Evolutionary conservation across 495 filamentous ascomycete species (phyloP).

Genomic region (Aspergillus bertholletiae): DNA sequence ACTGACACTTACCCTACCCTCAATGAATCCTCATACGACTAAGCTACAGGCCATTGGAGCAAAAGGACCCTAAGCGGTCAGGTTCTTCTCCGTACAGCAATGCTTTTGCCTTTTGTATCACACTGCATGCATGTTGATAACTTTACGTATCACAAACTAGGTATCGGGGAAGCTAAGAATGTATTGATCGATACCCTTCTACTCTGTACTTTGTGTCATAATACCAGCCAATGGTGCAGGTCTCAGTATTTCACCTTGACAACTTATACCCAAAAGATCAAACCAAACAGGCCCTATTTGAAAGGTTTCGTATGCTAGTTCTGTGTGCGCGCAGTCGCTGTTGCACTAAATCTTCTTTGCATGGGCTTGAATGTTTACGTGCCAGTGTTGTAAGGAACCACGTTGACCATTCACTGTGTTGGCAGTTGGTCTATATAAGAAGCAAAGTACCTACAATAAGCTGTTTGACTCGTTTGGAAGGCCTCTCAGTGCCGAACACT

Average conservation of each 20-base stretch:
- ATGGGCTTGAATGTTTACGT: neutral
- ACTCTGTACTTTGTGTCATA: neutral
- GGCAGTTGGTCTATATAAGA: conserved; percentile 8
- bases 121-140: neutral
- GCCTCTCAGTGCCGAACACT: no score
- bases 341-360: conserved; percentile 1
- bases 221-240: neutral
- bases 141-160: conserved; percentile 6
- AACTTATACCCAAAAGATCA: neutral
- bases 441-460: neutral
- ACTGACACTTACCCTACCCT: neutral
- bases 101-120: neutral
- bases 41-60: neutral
- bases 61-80: neutral
- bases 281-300: neutral
- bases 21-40: neutral
- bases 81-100: neutral
- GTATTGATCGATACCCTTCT: neutral
- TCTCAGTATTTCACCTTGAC: neutral
- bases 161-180: neutral
- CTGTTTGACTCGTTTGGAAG: neutral
- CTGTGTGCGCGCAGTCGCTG: neutral
- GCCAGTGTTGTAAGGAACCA: conserved; percentile 17
- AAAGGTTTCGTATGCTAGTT: neutral
- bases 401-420: conserved; percentile 17